A percentile compares a stretch with the other conserved stretches of the same genome.
These are phyloP conservation scores for Nakazawaea ishiwadae DNA, from an alignment of 805 yeast species.

Conservation along the genomic window DNA sequence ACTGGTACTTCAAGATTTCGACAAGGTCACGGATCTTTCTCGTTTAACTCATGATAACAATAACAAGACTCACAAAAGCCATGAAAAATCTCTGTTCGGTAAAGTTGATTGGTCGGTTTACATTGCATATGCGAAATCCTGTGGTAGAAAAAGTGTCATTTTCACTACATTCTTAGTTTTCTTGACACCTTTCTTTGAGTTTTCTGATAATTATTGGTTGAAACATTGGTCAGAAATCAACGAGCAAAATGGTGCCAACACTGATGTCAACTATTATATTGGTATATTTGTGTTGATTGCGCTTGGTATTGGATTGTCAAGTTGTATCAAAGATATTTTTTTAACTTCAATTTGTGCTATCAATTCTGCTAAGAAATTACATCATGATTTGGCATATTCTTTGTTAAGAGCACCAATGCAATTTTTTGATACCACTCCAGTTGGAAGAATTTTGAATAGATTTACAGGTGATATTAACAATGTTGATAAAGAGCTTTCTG, in stretches of 20 bases:
- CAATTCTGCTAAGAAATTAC: slow-evolving; percentile 50
- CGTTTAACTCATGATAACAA: background rate
- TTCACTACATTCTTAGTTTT: slow-evolving; percentile 50
- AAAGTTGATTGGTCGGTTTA: slow-evolving; percentile 82
- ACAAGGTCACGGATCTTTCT: background rate
- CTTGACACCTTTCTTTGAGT: slow-evolving; percentile 45
- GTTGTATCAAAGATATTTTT: background rate
- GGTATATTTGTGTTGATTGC: slow-evolving; percentile 29
- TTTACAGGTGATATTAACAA: slow-evolving; percentile 59
- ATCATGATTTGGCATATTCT: slow-evolving; percentile 49
- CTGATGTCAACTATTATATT: slow-evolving; percentile 54
- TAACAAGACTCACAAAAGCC: background rate
- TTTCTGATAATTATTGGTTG: slow-evolving; percentile 72
- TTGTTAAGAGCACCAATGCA: slow-evolving; percentile 59
- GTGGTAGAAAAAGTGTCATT: slow-evolving; percentile 37
- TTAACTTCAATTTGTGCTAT: slow-evolving; percentile 36
- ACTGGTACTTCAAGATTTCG: background rate
- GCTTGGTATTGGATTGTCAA: background rate
- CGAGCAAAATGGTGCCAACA: slow-evolving; percentile 53
- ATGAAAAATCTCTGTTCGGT: slow-evolving; percentile 43
- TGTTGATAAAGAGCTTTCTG: slow-evolving; percentile 55
- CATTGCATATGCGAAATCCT: slow-evolving; percentile 68
- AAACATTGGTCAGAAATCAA: slow-evolving; percentile 89
- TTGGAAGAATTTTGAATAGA: slow-evolving; percentile 22
- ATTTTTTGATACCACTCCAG: slow-evolving; percentile 72